Evolutionary conservation across 2,329 filamentous ascomycete species (phyloP).

Genomic region (Dactylellina haptotyla): DNA sequence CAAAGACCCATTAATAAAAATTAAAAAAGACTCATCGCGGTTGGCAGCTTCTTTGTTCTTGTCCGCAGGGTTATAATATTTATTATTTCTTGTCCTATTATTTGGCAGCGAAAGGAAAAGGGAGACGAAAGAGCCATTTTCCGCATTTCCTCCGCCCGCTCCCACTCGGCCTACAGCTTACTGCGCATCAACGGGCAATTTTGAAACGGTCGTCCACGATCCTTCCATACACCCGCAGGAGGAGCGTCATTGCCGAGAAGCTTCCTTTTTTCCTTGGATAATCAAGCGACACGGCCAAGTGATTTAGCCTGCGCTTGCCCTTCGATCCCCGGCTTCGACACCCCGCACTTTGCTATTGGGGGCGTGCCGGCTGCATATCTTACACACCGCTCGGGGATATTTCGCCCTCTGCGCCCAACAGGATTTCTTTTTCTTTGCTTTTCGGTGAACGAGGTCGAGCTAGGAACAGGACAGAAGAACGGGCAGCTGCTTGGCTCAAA

Average conservation of each 20-base stretch:
- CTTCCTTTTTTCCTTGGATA: conserved; percentile 53
- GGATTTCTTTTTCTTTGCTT: conserved; percentile 7
- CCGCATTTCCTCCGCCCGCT: background rate
- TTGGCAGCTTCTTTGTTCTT: background rate
- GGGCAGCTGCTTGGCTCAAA: conserved; percentile 33
- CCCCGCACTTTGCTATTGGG: conserved; percentile 45
- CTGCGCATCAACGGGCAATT: conserved; percentile 20
- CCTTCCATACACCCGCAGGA: conserved; percentile 44
- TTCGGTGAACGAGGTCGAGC: no score
- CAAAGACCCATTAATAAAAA: no score
- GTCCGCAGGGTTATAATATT: background rate
- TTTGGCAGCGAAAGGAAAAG: no score
- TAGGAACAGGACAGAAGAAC: no score
- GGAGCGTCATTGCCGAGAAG: conserved; percentile 52
- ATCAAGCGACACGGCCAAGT: conserved; percentile 48
- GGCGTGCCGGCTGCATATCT: conserved; percentile 25
- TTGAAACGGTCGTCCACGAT: background rate
- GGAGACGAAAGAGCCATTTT: conserved; percentile 11
- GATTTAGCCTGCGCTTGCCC: conserved; percentile 42
- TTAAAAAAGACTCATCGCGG: no score
- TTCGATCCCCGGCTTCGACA: conserved; percentile 23
- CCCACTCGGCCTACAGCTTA: background rate
- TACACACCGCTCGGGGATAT: conserved; percentile 47
- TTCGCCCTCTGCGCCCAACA: conserved; percentile 24
- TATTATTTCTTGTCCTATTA: background rate